These are phyloP conservation scores for Pseudocercospora fuligena DNA, from an alignment of 2,329 filamentous ascomycete genomes.

Conservation along the genomic window DNA sequence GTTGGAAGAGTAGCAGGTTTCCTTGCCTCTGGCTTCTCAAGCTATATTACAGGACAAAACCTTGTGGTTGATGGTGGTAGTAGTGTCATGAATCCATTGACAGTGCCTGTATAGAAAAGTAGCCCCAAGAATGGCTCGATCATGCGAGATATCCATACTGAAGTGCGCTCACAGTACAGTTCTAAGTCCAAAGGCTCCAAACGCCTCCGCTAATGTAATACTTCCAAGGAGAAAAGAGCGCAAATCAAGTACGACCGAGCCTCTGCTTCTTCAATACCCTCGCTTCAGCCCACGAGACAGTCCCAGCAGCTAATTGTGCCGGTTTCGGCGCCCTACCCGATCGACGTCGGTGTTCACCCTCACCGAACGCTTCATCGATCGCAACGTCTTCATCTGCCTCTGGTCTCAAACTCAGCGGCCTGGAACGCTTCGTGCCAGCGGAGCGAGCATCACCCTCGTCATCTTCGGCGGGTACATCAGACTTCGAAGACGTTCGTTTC, in stretches of 20 bases:
- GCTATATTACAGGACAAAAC: slow-evolving; percentile 66
- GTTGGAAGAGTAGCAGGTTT: slow-evolving; percentile 66
- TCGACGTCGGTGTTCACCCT: neutral
- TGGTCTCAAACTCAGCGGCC: neutral
- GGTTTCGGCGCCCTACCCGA: slow-evolving; percentile 4
- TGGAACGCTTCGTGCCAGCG: neutral
- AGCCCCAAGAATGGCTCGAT: too few relatives aligned
- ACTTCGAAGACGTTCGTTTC: neutral
- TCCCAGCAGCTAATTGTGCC: slow-evolving; percentile 6
- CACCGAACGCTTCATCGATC: neutral
- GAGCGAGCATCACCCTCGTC: neutral
- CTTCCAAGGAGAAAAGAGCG: neutral
- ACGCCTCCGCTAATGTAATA: neutral
- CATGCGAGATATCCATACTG: too few relatives aligned
- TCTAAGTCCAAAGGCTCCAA: neutral
- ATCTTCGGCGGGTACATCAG: neutral
- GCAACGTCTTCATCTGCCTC: neutral
- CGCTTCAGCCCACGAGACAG: slow-evolving; percentile 8
- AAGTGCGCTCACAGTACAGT: neutral
- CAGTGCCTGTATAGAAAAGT: slow-evolving; percentile 32
- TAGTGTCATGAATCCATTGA: slow-evolving; percentile 42
- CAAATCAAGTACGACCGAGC: neutral
- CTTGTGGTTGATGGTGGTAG: slow-evolving; percentile 67
- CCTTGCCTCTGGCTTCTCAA: slow-evolving; percentile 65
- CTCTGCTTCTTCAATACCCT: neutral